Conservation (phyloP, 2,329 filamentous ascomycete species). For the Gliomastix tumulicola region DNA sequence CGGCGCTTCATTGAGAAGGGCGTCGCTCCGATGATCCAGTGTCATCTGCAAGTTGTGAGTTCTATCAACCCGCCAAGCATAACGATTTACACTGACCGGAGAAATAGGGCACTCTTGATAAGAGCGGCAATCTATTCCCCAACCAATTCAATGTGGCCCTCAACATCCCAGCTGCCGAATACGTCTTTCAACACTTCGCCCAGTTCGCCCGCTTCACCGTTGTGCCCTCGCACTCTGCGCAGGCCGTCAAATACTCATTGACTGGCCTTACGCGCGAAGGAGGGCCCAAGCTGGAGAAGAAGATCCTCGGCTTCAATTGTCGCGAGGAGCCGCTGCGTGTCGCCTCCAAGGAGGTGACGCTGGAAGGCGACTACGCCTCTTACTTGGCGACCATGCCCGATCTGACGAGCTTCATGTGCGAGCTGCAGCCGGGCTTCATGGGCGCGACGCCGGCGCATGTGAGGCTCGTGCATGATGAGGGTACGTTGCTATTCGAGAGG, state of each 20-base stretch:
- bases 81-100: too few relatives aligned
- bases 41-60: neutral
- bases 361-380: slow-evolving; percentile 9
- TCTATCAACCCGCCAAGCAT: too few relatives aligned
- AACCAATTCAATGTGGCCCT: neutral
- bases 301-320: slow-evolving; percentile 14
- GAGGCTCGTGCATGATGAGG: too few relatives aligned
- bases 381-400: slow-evolving; percentile 11
- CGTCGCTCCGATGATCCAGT: neutral
- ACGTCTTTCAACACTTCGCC: neutral
- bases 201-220: neutral
- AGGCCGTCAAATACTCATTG: slow-evolving; percentile 13
- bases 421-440: too few relatives aligned
- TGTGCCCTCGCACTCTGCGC: slow-evolving; percentile 14
- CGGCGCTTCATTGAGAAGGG: neutral
- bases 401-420: slow-evolving; percentile 10
- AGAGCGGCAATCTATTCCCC: neutral
- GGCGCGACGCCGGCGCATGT: too few relatives aligned
- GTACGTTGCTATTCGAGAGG: too few relatives aligned
- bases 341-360: slow-evolving; percentile 9
- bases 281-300: slow-evolving; percentile 9
- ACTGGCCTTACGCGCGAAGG: slow-evolving; percentile 8
- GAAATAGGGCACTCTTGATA: neutral
- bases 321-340: slow-evolving; percentile 11
- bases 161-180: neutral